Evolutionary conservation across 2,329 filamentous ascomycete species (phyloP).

Genomic region (Claviceps sp.): DNA sequence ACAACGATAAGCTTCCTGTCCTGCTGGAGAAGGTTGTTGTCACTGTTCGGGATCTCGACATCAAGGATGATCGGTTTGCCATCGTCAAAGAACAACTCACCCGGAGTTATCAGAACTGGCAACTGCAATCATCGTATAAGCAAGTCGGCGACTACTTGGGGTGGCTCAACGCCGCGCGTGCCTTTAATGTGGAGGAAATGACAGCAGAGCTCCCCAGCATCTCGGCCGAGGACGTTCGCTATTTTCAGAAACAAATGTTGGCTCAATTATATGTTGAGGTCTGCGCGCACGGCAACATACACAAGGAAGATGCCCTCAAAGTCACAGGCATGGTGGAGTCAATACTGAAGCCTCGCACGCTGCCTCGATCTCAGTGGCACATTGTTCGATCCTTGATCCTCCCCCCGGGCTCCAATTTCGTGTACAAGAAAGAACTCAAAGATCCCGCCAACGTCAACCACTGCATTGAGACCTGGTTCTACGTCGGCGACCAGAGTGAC

Average conservation of each 20-base stretch:
- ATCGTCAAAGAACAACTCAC: conserved; percentile 78
- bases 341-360: conserved; percentile 56
- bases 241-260: conserved; percentile 69
- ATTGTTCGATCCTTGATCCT: conserved; percentile 65
- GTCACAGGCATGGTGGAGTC: conserved; percentile 73
- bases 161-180: conserved; percentile 65
- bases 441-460: conserved; percentile 86
- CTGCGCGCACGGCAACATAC: conserved; percentile 80
- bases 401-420: conserved; percentile 66
- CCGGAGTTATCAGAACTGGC: conserved; percentile 71
- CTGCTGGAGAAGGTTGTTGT: conserved; percentile 78
- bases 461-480: conserved; percentile 67
- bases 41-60: conserved; percentile 70
- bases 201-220: conserved; percentile 63
- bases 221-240: conserved; percentile 58
- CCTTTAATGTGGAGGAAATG: conserved; percentile 68
- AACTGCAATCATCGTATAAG: conserved; percentile 76
- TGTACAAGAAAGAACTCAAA: conserved; percentile 67
- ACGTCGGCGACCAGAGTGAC: conserved; percentile 56
- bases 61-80: conserved; percentile 77
- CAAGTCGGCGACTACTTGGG: conserved; percentile 74
- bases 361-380: conserved; percentile 70
- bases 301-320: conserved; percentile 82
- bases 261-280: conserved; percentile 78
- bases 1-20: conserved; percentile 91